Conservation (phyloP, 2,329 filamentous ascomycete genomes). For the Periconia digitata region DNA sequence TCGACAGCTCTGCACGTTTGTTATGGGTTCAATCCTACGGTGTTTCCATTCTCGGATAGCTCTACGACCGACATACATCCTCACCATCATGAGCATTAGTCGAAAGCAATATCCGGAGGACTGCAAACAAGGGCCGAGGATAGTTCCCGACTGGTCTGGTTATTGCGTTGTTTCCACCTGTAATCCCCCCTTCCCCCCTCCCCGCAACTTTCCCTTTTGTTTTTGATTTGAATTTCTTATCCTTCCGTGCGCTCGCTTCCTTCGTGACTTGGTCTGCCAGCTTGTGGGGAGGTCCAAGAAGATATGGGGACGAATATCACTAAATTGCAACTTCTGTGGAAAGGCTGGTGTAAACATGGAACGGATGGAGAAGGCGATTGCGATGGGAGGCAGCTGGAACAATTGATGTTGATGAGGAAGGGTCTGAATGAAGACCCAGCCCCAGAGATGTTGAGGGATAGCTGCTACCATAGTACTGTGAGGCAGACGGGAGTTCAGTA, state of each 20-base stretch:
- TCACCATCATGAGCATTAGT: conserved; percentile 14
- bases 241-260: conserved; percentile 36
- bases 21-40: conserved; percentile 34
- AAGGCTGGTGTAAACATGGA: conserved; percentile 22
- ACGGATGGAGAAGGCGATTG: conserved; percentile 10
- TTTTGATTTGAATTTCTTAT: conserved; percentile 25
- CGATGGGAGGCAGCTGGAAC: conserved; percentile 23
- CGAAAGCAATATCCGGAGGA: conserved; percentile 6
- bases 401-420: conserved; percentile 11
- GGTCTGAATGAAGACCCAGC: conserved; percentile 2
- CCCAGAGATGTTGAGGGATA: conserved; percentile 7
- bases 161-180: conserved; percentile 31
- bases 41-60: conserved; percentile 28
- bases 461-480: conserved; percentile 27
- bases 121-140: conserved; percentile 28
- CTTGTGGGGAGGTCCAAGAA: conserved; percentile 45
- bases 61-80: conserved; percentile 21
- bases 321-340: conserved; percentile 37
- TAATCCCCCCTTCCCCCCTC: conserved; percentile 36
- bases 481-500: not conserved
- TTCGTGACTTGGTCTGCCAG: conserved; percentile 44
- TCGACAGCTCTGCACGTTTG: conserved; percentile 27
- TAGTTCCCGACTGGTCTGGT: conserved; percentile 28
- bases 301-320: conserved; percentile 39
- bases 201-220: conserved; percentile 27